These are phyloP conservation scores for Dothideomycetes sp. DNA, from an alignment of 2,329 filamentous ascomycete species.

Conservation along the genomic window DNA sequence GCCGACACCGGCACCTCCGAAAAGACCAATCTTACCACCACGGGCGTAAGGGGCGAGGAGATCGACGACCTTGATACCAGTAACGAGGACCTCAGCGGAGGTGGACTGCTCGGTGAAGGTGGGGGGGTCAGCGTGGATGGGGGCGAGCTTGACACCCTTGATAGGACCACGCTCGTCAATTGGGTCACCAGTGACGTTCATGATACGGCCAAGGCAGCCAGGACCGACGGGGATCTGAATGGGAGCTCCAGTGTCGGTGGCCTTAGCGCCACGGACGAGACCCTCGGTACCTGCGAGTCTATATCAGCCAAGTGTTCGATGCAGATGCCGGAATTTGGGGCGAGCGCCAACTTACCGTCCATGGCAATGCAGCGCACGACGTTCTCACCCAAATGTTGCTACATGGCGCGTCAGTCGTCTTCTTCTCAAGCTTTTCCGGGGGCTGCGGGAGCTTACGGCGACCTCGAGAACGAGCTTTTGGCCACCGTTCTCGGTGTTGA, in stretches of 20 bases:
- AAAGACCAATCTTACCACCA: constrained; percentile 99
- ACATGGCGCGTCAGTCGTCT: constrained; percentile 17
- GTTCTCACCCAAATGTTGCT: constrained; percentile 99
- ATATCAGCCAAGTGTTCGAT: background rate
- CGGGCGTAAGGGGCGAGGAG: constrained; percentile 96
- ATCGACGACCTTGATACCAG: constrained; percentile 99
- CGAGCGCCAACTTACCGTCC: constrained; percentile 62
- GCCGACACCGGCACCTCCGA: constrained; percentile 99
- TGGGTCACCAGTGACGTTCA: constrained; percentile 99
- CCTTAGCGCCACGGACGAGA: constrained; percentile 86
- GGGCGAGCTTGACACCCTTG: constrained; percentile 76
- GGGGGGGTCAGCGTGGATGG: constrained; percentile 92
- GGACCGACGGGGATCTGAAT: constrained; percentile 95
- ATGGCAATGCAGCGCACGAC: constrained; percentile 99
- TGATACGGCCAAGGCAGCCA: constrained; percentile 93
- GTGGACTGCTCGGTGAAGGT: constrained; percentile 93
- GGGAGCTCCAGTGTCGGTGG: constrained; percentile 79
- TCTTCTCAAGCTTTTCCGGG: constrained; percentile 13
- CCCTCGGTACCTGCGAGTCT: constrained; percentile 79
- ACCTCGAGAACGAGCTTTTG: constrained; percentile 95
- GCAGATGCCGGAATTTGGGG: background rate
- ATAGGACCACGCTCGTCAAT: constrained; percentile 99
- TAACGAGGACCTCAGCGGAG: constrained; percentile 89
- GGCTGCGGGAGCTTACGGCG: constrained; percentile 54
- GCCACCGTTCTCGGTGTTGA: constrained; percentile 82